Conservation (phyloP, 2,329 filamentous ascomycete species). For the Pyrenochaeta sp. region DNA sequence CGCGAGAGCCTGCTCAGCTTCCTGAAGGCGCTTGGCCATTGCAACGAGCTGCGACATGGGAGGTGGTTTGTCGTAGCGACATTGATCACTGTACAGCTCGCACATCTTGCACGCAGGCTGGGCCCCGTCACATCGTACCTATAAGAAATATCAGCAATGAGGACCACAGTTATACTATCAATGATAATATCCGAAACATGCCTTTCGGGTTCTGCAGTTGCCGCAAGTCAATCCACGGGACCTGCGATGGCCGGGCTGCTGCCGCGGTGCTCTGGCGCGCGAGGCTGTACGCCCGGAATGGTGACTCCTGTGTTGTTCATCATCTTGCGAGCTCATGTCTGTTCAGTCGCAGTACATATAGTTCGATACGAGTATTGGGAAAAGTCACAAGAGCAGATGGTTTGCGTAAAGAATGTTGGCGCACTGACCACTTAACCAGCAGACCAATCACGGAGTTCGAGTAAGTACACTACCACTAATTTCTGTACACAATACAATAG, state of each 20-base stretch:
- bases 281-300: not conserved
- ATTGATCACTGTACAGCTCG: conserved; percentile 41
- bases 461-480: no score
- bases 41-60: conserved; percentile 44
- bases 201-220: conserved; percentile 13
- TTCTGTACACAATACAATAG: no score
- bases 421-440: not conserved
- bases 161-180: not conserved
- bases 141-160: not conserved
- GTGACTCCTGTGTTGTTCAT: not conserved
- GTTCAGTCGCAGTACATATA: no score
- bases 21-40: conserved; percentile 36
- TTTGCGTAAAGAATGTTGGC: no score
- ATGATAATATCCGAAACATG: not conserved
- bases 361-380: not conserved
- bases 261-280: not conserved
- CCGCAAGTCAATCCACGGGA: conserved; percentile 10
- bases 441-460: not conserved
- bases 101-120: conserved; percentile 45
- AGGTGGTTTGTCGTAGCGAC: conserved; percentile 45
- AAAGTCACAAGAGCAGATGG: not conserved
- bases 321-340: not conserved
- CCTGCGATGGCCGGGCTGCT: not conserved
- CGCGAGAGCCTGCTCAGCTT: conserved; percentile 6
- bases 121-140: conserved; percentile 38